Conservation (phyloP, 2,329 filamentous ascomycete species). For the Curvularia sp. region DNA sequence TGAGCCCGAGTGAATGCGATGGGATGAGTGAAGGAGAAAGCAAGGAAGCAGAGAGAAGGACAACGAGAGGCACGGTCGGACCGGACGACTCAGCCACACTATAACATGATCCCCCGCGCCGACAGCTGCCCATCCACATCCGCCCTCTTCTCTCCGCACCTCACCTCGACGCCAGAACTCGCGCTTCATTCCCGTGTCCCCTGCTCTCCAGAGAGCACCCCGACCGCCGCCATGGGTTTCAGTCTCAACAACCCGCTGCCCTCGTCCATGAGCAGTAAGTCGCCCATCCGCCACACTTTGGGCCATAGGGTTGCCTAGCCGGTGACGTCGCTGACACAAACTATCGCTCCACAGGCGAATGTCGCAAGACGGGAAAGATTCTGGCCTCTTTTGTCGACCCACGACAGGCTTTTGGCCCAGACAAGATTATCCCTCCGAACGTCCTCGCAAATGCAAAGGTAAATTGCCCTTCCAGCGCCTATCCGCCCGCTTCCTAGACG, state of each 20-base stretch:
- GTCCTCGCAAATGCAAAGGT: conserved; percentile 93
- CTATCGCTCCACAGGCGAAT: conserved; percentile 73
- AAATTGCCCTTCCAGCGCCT: conserved; percentile 22
- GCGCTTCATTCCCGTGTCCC: background rate
- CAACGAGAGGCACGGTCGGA: conserved; percentile 8
- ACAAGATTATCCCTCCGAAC: conserved; percentile 93
- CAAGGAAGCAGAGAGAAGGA: background rate
- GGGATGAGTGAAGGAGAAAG: background rate
- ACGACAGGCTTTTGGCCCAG: conserved; percentile 88
- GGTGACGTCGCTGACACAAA: conserved; percentile 47
- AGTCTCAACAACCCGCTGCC: conserved; percentile 63
- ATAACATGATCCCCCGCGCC: conserved; percentile 16
- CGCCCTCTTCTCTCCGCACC: conserved; percentile 3
- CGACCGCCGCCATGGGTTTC: conserved; percentile 49
- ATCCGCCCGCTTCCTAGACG: background rate
- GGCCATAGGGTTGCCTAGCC: conserved; percentile 9
- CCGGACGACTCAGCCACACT: conserved; percentile 17
- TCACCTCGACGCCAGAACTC: background rate
- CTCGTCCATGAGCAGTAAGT: conserved; percentile 61
- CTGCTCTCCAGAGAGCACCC: background rate
- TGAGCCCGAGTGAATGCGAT: no score
- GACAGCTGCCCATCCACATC: background rate
- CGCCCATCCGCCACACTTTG: conserved; percentile 4
- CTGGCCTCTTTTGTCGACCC: conserved; percentile 94
- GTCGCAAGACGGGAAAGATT: conserved; percentile 96